Conservation (phyloP, 2,329 filamentous ascomycete species). For the Colletotrichum echinochloae region DNA sequence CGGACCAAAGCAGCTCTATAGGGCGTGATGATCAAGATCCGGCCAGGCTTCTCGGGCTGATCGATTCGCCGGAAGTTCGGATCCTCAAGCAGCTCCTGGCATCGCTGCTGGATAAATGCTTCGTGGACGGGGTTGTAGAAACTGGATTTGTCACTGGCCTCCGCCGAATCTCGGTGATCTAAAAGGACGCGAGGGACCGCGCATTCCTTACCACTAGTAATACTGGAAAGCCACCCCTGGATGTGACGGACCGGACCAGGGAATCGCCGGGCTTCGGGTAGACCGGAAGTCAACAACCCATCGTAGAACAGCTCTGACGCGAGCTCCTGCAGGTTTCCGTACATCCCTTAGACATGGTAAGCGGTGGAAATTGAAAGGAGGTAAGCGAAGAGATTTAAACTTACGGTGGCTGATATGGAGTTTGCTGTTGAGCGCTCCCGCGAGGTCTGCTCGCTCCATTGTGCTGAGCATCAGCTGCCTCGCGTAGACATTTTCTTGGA, state of each 20-base stretch:
- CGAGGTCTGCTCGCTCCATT: slow-evolving; percentile 53
- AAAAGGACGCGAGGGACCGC: slow-evolving; percentile 54
- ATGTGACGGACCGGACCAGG: slow-evolving; percentile 47
- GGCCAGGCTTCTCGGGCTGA: slow-evolving; percentile 45
- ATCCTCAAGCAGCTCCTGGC: slow-evolving; percentile 49
- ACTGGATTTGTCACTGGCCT: slow-evolving; percentile 49
- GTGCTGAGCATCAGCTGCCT: slow-evolving; percentile 47
- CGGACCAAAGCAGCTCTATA: slow-evolving; percentile 54
- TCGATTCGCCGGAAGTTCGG: slow-evolving; percentile 49
- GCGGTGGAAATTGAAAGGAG: background rate
- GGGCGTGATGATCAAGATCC: slow-evolving; percentile 58
- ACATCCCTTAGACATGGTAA: slow-evolving; percentile 41
- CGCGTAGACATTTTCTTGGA: slow-evolving; percentile 20
- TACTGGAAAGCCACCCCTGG: slow-evolving; percentile 46
- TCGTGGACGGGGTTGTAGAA: slow-evolving; percentile 57
- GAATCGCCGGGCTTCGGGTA: slow-evolving; percentile 44
- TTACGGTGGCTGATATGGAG: slow-evolving; percentile 53
- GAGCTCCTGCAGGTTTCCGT: slow-evolving; percentile 54
- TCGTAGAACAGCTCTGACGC: slow-evolving; percentile 58
- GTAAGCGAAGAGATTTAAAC: background rate
- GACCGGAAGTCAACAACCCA: slow-evolving; percentile 52
- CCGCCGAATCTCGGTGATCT: slow-evolving; percentile 45
- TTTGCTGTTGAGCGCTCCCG: slow-evolving; percentile 49
- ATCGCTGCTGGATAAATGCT: slow-evolving; percentile 51
- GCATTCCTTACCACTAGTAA: slow-evolving; percentile 43